Conservation (phyloP, 2,329 filamentous ascomycete genomes). For the Periglandula ipomoeae region DNA sequence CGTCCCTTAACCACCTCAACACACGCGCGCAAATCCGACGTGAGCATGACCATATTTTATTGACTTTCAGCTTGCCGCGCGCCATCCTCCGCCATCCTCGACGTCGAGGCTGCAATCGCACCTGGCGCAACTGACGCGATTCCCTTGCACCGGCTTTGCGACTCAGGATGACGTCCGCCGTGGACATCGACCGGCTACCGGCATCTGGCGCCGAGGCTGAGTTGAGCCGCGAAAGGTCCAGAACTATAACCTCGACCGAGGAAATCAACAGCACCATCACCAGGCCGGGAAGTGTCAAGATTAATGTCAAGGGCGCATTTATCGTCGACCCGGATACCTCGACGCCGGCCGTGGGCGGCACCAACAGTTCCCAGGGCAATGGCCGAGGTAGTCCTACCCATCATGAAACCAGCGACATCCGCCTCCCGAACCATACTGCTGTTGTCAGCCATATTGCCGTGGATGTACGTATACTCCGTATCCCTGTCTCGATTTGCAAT, state of each 20-base stretch:
- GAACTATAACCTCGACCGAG: constrained; percentile 38
- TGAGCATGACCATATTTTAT: constrained; percentile 3
- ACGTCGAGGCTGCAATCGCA: neutral
- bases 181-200: constrained; percentile 5
- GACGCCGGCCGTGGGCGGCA: constrained; percentile 34
- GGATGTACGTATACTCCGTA: constrained; percentile 55
- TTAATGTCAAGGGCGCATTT: constrained; percentile 94
- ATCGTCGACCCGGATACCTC: constrained; percentile 76
- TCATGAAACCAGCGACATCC: constrained; percentile 80
- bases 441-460: constrained; percentile 95
- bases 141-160: neutral
- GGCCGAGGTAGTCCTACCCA: constrained; percentile 39
- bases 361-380: constrained; percentile 20
- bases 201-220: constrained; percentile 1
- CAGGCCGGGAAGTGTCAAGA: constrained; percentile 67
- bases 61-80: neutral
- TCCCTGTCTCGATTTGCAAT: neutral
- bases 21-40: neutral
- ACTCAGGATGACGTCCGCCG: constrained; percentile 9
- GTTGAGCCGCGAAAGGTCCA: constrained; percentile 5
- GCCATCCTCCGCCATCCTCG: neutral
- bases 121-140: neutral
- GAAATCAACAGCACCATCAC: constrained; percentile 51
- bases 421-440: constrained; percentile 90
- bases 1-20: neutral